Evolutionary conservation across 2,329 filamentous ascomycete genomes (phyloP), one percentile per base, ranked within the genome.

Genomic region (Scytalidium lignicola): DNA sequence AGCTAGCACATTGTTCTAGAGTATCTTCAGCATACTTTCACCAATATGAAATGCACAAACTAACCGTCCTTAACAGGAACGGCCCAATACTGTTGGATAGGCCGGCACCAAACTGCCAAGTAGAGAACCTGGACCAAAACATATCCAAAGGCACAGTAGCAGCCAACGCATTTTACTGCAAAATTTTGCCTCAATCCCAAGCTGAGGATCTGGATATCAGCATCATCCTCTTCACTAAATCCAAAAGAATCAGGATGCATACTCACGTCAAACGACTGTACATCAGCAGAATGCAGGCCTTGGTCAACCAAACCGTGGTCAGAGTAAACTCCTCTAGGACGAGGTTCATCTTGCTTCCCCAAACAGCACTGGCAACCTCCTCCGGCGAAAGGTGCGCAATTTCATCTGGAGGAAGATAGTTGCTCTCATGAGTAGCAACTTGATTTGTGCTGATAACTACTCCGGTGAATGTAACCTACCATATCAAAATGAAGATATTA

Each of bases 261-360:
- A n/a, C 32, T 37, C 32, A 37, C 32, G 32, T 37, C 32, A 37
- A 37, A 37, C 32, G 32, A 13, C 32, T 37, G 15, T 37, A 37
- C 32, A 37, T 37, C 15, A 37, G 6, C 32, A 37, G 15, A 37
- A 81, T 68, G 55, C 76, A 81, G 10, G 65, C 64, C 60, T 81
- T 81, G 51, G 79, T 66, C 0, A 66, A 59, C 72, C 75, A 81
- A 20, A 76, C 75, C 8, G 74, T 71, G 41, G 79, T 67, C 20
- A 82, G 66, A 65, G 85, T 83, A 59, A 75, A 73, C 63, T 82
- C 70, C 55, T 83, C 79, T 3, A 76, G 74, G 10, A 80, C 73
- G 43, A 82, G 67, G 1, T 82, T 78, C 71, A 79, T 77, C 69
- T 83, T 83, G 43, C 78, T 81, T 8, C 79, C 80, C 22, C 40